A percentile compares a stretch with the other conserved stretches of the same genome.
These are phyloP conservation scores for Mollisiaceae sp. DNA, from an alignment of 2,329 filamentous ascomycete genomes.

Conservation along the genomic window DNA sequence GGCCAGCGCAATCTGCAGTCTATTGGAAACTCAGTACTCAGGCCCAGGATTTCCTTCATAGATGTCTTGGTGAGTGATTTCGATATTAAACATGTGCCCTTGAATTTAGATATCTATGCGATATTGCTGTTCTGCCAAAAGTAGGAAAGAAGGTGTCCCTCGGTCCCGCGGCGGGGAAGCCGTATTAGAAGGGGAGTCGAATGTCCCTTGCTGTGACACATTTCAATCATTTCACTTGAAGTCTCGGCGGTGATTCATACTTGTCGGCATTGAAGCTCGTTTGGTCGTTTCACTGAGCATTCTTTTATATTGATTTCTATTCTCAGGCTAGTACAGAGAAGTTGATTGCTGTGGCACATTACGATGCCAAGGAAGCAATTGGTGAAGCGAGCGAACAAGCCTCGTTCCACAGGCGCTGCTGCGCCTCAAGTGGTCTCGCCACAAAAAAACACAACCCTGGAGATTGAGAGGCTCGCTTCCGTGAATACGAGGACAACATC, in stretches of 20 bases:
- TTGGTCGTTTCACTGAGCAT: not conserved
- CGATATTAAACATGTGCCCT: not conserved
- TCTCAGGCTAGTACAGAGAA: not conserved
- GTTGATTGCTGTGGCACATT: not conserved
- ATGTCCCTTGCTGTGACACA: not conserved
- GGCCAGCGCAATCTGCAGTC: not conserved
- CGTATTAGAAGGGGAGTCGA: no score
- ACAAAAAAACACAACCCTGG: slow-evolving; percentile 5
- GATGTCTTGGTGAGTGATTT: not conserved
- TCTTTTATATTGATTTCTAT: not conserved
- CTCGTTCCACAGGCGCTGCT: not conserved
- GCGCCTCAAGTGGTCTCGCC: not conserved
- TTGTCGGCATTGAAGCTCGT: no score
- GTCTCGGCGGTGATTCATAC: not conserved
- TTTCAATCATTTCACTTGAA: not conserved
- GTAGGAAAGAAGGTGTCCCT: no score
- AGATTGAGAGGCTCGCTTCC: not conserved
- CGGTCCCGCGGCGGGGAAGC: no score
- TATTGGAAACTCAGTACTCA: not conserved
- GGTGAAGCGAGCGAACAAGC: not conserved
- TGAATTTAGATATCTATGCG: no score
- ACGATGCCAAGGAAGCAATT: not conserved
- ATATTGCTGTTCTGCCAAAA: no score
- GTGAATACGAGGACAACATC: not conserved
- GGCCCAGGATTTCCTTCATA: not conserved